phyloP scores from a whole-genome alignment of 495 filamentous ascomycete species.

The Neurospora tetraspora region DNA sequence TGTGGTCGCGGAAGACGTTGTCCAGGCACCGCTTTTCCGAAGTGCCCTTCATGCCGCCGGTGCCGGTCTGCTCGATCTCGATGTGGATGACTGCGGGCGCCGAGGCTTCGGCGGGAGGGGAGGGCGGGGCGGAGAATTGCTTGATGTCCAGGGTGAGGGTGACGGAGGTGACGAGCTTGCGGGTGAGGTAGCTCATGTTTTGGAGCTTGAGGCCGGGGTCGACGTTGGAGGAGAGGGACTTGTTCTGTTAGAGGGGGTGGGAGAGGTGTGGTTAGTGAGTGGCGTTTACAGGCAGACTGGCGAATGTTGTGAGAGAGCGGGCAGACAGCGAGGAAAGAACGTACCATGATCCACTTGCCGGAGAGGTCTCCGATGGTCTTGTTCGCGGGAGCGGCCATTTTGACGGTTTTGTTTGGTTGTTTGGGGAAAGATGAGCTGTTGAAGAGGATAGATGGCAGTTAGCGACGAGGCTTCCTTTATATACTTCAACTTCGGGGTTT shows the following conservation, averaged over 20 bases:
- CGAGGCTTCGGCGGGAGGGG: constrained; percentile 25
- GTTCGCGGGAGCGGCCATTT: constrained; percentile 73
- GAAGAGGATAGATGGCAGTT: not conserved
- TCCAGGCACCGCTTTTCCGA: constrained; percentile 65
- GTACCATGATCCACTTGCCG: constrained; percentile 73
- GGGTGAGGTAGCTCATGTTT: constrained; percentile 72
- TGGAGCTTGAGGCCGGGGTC: constrained; percentile 71
- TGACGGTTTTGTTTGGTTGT: constrained; percentile 14
- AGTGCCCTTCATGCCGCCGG: constrained; percentile 65
- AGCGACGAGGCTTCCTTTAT: not conserved
- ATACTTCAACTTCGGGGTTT: fast-evolving
- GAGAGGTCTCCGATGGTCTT: constrained; percentile 63
- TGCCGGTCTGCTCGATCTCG: constrained; percentile 69
- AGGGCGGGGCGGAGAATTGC: constrained; percentile 45
- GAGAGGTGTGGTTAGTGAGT: not conserved
- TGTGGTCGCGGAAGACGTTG: constrained; percentile 56
- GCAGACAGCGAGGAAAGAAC: constrained; percentile 5
- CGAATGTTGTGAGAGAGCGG: not conserved
- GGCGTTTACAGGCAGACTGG: not conserved
- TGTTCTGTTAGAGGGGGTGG: constrained; percentile 48
- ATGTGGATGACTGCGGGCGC: constrained; percentile 50
- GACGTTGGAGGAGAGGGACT: constrained; percentile 59
- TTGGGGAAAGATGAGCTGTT: not conserved
- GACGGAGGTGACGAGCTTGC: constrained; percentile 63
- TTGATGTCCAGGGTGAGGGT: constrained; percentile 62